Conservation (phyloP, 805 yeast species). For the Candida pini region DNA sequence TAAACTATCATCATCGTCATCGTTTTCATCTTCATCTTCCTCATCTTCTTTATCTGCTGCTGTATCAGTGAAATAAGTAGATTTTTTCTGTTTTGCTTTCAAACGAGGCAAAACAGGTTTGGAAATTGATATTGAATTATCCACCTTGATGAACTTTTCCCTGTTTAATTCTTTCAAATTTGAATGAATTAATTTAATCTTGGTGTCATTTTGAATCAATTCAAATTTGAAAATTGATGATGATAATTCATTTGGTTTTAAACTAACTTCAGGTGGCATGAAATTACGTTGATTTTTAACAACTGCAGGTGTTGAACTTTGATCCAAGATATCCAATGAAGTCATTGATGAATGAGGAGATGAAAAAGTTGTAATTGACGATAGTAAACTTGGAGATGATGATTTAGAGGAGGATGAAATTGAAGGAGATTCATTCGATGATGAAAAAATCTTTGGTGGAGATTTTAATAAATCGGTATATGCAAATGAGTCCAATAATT, state of each 20-base stretch:
- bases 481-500: neutral
- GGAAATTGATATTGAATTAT: conserved; percentile 4
- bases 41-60: neutral
- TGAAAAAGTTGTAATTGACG: conserved; percentile 19
- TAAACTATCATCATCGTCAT: neutral
- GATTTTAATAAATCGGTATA: conserved; percentile 7
- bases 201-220: conserved; percentile 21
- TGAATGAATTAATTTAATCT: conserved; percentile 11
- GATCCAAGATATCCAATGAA: conserved; percentile 17
- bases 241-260: conserved; percentile 20
- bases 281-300: conserved; percentile 8
- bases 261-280: conserved; percentile 40
- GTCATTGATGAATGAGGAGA: conserved; percentile 27
- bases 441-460: conserved; percentile 12
- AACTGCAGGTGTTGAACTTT: conserved; percentile 13
- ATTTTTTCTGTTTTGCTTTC: neutral
- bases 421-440: too few species aligned
- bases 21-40: neutral
- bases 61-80: too few species aligned
- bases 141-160: conserved; percentile 6
- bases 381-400: conserved; percentile 24
- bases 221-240: conserved; percentile 21
- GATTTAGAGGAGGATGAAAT: conserved; percentile 23
- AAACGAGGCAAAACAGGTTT: conserved; percentile 20
- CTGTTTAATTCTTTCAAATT: conserved; percentile 14